Conservation (phyloP, 2,329 filamentous ascomycete species). For the Volutella citrinella region DNA sequence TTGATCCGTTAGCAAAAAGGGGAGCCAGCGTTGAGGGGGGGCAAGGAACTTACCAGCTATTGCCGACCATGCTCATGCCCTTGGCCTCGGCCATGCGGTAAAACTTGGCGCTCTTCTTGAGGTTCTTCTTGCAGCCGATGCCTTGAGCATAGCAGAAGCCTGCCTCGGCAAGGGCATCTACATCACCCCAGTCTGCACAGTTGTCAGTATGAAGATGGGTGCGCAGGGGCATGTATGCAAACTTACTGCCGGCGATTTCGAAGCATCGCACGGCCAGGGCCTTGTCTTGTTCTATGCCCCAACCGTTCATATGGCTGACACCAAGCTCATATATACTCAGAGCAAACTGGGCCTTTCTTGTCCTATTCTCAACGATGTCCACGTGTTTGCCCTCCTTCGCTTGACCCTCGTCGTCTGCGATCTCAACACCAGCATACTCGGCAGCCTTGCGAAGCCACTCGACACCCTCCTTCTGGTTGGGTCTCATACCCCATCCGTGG, state of each 20-base stretch:
- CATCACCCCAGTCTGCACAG: constrained; percentile 78
- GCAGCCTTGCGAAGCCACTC: constrained; percentile 91
- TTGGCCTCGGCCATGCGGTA: constrained; percentile 89
- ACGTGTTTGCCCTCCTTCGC: constrained; percentile 60
- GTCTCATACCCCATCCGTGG: constrained; percentile 96
- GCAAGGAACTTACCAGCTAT: constrained; percentile 83
- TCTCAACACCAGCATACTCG: constrained; percentile 76
- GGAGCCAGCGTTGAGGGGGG: no score
- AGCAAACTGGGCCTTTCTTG: constrained; percentile 88
- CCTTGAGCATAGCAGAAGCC: constrained; percentile 96
- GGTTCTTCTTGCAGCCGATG: constrained; percentile 89
- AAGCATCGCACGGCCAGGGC: constrained; percentile 85
- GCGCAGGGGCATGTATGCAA: background rate
- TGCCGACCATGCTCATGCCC: constrained; percentile 96
- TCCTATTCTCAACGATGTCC: constrained; percentile 69
- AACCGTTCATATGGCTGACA: constrained; percentile 96
- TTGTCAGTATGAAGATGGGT: constrained; percentile 16
- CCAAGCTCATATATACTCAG: constrained; percentile 95
- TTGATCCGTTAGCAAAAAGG: constrained; percentile 8
- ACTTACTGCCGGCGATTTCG: constrained; percentile 83
- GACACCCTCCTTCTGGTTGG: constrained; percentile 86
- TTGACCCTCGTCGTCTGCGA: constrained; percentile 75
- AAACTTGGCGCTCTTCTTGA: constrained; percentile 89
- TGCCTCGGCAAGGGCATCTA: constrained; percentile 88
- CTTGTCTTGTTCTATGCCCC: constrained; percentile 95